phyloP scores from a whole-genome alignment of 352 stramenopile genomes.

The Globisporangium ultimum region DNA sequence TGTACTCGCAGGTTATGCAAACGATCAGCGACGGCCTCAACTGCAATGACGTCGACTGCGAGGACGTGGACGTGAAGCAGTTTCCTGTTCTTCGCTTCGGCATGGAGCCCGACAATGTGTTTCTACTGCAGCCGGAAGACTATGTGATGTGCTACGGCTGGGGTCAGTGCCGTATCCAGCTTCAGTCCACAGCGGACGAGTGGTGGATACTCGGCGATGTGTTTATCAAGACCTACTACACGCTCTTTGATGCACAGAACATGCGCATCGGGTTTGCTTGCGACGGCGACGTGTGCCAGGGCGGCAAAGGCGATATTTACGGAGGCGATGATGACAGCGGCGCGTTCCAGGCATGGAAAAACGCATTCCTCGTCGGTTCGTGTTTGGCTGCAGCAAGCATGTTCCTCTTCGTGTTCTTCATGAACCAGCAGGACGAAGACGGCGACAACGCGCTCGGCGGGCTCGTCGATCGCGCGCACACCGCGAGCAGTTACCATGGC shows the following conservation, averaged over 20 bases:
- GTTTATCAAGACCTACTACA: conserved; percentile 92
- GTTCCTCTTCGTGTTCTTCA: conserved; percentile 80
- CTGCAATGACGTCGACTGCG: conserved; percentile 70
- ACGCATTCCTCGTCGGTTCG: conserved; percentile 64
- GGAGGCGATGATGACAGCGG: conserved; percentile 37
- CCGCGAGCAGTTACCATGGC: conserved; percentile 6
- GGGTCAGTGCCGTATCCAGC: conserved; percentile 75
- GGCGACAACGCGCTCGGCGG: conserved; percentile 21
- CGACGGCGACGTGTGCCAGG: conserved; percentile 71
- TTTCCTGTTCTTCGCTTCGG: conserved; percentile 77
- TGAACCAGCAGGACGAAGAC: conserved; percentile 74
- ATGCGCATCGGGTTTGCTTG: conserved; percentile 88
- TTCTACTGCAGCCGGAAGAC: conserved; percentile 74
- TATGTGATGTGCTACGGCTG: conserved; percentile 76
- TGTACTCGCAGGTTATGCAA: conserved; percentile 60
- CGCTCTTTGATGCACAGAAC: conserved; percentile 86
- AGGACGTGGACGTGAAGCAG: conserved; percentile 35
- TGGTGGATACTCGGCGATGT: conserved; percentile 90
- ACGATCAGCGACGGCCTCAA: conserved; percentile 58
- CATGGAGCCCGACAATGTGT: conserved; percentile 84
- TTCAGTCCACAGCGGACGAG: conserved; percentile 69
- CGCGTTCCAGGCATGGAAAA: conserved; percentile 50
- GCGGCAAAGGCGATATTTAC: conserved; percentile 64
- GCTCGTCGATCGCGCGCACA: conserved; percentile 23
- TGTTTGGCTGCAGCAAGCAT: conserved; percentile 70